Conservation (phyloP, 1,284 basidiomycete species). For the Sporisorium reilianum region DNA sequence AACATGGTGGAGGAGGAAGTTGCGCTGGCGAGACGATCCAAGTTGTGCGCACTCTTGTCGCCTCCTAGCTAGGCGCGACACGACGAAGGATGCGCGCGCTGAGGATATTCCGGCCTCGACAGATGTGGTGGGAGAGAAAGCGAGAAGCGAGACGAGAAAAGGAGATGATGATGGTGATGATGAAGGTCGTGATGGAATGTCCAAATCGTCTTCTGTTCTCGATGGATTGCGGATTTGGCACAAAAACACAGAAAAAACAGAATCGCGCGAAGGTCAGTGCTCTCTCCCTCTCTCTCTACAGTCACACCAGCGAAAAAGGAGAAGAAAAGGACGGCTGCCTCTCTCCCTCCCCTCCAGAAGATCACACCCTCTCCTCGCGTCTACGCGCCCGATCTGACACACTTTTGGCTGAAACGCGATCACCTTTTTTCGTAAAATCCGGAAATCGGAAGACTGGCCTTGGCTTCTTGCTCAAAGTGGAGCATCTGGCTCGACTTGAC, state of each 20-base stretch:
- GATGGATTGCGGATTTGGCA: not conserved
- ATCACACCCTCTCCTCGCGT: constrained; percentile 9
- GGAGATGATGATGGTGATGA: constrained; percentile 1
- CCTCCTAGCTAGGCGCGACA: not conserved
- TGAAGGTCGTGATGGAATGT: constrained; percentile 17
- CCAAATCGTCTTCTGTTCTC: no score
- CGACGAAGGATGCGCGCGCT: not conserved
- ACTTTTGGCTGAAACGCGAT: not conserved
- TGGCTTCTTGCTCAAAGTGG: not conserved
- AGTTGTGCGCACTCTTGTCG: not conserved
- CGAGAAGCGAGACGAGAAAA: not conserved
- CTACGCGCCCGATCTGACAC: not conserved
- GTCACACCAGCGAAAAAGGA: constrained; percentile 3
- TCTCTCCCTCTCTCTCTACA: constrained; percentile 5
- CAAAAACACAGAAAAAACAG: constrained; percentile 5
- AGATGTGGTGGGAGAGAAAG: not conserved
- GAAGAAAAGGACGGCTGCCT: not conserved
- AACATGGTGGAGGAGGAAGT: constrained; percentile 44
- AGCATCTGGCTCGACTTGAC: not conserved
- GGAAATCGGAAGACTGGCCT: not conserved
- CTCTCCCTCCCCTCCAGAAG: constrained; percentile 7
- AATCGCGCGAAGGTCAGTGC: constrained; percentile 20
- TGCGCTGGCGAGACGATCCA: constrained; percentile 3
- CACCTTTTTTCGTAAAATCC: not conserved
- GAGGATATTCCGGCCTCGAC: not conserved